These are phyloP conservation scores for Saccharum spontaneum DNA, from an alignment of 176 grass and related monocot species.

Conservation along the genomic window DNA sequence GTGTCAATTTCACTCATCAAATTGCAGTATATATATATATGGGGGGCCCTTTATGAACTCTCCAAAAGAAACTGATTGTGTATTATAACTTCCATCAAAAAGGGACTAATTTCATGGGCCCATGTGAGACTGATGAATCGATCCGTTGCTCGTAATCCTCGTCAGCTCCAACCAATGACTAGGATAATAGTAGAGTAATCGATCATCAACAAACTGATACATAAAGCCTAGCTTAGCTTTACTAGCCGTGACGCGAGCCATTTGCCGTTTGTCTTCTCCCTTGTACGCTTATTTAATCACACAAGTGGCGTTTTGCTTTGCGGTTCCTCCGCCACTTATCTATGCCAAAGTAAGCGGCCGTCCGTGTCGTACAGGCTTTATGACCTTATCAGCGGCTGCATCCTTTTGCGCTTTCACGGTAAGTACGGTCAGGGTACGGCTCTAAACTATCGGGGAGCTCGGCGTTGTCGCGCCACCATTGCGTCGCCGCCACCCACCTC, in stretches of 20 bases:
- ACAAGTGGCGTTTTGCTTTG: conserved; percentile 5
- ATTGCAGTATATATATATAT: neutral
- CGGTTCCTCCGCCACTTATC: neutral
- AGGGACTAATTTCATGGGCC: neutral
- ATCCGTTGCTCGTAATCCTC: neutral
- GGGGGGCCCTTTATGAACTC: neutral
- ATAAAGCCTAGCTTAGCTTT: neutral
- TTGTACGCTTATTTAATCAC: conserved; percentile 14
- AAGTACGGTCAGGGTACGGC: conserved; percentile 52
- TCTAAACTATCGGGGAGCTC: conserved; percentile 5
- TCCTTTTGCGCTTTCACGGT: neutral
- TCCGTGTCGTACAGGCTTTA: neutral
- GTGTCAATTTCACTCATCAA: neutral
- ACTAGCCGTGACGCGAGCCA: conserved; percentile 38
- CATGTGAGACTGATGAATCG: neutral
- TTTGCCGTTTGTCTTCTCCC: conserved; percentile 41
- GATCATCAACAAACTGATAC: neutral
- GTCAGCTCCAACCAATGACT: conserved; percentile 25
- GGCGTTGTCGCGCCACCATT: conserved; percentile 44
- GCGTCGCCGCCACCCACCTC: conserved; percentile 7
- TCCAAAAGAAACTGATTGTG: too few species aligned
- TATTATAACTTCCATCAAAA: neutral
- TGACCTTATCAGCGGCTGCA: neutral
- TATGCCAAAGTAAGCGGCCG: conserved; percentile 12
- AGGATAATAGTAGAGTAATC: conserved; percentile 1